A percentile compares a stretch with the other conserved stretches of the same genome.
These are phyloP conservation scores for Salvia splendens DNA, from an alignment of 257 asterid species.

Conservation along the genomic window DNA sequence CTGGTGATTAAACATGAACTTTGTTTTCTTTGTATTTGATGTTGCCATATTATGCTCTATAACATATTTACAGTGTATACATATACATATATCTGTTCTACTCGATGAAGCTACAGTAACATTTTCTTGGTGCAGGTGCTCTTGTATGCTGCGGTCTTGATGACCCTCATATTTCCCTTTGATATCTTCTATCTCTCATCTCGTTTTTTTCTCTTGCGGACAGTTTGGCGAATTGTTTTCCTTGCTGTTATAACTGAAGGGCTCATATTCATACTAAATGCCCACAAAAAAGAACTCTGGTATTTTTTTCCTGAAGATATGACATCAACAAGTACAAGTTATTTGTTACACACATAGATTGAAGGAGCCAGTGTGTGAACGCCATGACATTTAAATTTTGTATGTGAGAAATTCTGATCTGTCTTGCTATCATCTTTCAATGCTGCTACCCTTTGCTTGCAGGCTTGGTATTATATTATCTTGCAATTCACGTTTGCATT, in stretches of 20 bases:
- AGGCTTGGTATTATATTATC: constrained; percentile 21
- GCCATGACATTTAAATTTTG: constrained; percentile 11
- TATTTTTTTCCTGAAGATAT: constrained; percentile 10
- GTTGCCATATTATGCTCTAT: constrained; percentile 4
- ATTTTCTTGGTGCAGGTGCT: constrained; percentile 70
- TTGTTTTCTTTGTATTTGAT: neutral
- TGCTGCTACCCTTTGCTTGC: constrained; percentile 17
- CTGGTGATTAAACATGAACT: too few relatives aligned
- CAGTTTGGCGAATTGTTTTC: constrained; percentile 80
- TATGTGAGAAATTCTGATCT: neutral
- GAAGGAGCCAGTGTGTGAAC: constrained; percentile 1
- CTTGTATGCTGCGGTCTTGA: constrained; percentile 71
- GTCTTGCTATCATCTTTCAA: constrained; percentile 8
- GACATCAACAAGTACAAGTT: neutral
- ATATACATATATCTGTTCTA: neutral
- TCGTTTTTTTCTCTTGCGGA: constrained; percentile 87
- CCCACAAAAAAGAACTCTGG: neutral
- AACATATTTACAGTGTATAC: neutral
- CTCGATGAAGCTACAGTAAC: constrained; percentile 26
- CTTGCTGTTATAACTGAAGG: constrained; percentile 42
- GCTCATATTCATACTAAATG: neutral
- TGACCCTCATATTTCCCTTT: constrained; percentile 91
- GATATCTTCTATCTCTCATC: constrained; percentile 88
- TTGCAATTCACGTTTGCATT: neutral
- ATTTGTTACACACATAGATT: constrained; percentile 16